phyloP scores from a whole-genome alignment of 2,329 filamentous ascomycete species.

The Fusarium hainanense region DNA sequence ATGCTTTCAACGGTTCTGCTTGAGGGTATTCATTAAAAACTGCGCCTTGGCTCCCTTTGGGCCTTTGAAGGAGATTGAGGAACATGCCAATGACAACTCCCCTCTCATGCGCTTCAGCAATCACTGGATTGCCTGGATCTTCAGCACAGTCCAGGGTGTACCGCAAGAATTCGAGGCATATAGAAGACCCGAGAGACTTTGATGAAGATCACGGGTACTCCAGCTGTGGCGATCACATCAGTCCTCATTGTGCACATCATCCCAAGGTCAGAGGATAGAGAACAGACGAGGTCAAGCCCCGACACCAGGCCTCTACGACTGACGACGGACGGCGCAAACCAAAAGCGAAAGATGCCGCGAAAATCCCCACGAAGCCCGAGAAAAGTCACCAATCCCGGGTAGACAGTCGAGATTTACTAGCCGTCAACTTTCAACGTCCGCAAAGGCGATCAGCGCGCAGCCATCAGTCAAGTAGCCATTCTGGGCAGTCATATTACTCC shows the following conservation, averaged over 20 bases:
- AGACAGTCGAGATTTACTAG: not conserved
- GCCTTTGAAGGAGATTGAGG: not conserved
- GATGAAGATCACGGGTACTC: not conserved
- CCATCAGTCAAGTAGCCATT: not conserved
- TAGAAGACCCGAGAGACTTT: not conserved
- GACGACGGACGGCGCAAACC: not conserved
- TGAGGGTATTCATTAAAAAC: not conserved
- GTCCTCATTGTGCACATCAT: not conserved
- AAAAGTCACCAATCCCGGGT: not conserved
- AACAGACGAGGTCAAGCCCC: not conserved
- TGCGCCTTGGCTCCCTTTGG: not conserved
- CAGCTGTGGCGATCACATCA: not conserved
- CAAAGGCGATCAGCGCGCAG: not conserved
- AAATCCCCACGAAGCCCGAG: not conserved
- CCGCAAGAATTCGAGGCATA: not conserved
- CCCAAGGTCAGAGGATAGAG: not conserved
- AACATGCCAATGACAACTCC: not conserved
- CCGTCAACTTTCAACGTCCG: rapidly evolving
- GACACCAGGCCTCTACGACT: rapidly evolving
- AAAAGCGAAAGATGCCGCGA: too few relatives aligned
- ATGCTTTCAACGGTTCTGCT: not conserved
- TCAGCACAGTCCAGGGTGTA: not conserved
- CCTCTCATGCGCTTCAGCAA: not conserved
- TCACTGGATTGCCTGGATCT: not conserved
- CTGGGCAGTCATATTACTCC: too few relatives aligned